A percentile compares a stretch with the other conserved stretches of the same genome.
Evolutionary conservation across 108 stramenopile genomes (phyloP).

Genomic region (Heterococcus sp.): DNA sequence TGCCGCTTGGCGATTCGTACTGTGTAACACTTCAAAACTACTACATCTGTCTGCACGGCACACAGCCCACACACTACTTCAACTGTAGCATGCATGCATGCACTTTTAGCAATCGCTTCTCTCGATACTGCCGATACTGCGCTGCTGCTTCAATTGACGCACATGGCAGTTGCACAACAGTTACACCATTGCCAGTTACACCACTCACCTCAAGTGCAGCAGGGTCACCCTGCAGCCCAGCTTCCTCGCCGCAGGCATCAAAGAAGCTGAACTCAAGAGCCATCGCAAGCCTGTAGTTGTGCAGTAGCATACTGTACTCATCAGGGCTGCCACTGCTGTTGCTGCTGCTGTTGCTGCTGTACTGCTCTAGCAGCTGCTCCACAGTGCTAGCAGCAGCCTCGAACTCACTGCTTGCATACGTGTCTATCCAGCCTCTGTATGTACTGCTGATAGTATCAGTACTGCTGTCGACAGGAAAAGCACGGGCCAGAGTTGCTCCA

Average conservation of each 20-base stretch:
- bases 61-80: too few relatives aligned
- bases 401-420: background rate
- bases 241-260: background rate
- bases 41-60: too few relatives aligned
- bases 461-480: background rate
- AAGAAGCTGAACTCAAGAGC: conserved; percentile 1
- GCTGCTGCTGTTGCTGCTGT: background rate
- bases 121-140: too few relatives aligned
- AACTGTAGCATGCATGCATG: too few relatives aligned
- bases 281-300: background rate
- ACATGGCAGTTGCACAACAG: too few relatives aligned
- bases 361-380: background rate
- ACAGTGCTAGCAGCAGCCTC: background rate
- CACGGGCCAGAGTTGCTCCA: background rate
- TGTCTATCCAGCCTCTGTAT: background rate
- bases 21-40: too few relatives aligned
- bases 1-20: too few relatives aligned
- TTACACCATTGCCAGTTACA: background rate
- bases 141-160: too few relatives aligned
- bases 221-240: background rate
- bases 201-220: background rate
- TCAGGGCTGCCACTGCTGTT: background rate
- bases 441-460: background rate
- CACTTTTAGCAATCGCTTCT: too few relatives aligned
- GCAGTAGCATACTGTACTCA: background rate